Evolutionary conservation across 768 basidiomycete genomes (phyloP).

Genomic region (Mrakia blollopis): DNA sequence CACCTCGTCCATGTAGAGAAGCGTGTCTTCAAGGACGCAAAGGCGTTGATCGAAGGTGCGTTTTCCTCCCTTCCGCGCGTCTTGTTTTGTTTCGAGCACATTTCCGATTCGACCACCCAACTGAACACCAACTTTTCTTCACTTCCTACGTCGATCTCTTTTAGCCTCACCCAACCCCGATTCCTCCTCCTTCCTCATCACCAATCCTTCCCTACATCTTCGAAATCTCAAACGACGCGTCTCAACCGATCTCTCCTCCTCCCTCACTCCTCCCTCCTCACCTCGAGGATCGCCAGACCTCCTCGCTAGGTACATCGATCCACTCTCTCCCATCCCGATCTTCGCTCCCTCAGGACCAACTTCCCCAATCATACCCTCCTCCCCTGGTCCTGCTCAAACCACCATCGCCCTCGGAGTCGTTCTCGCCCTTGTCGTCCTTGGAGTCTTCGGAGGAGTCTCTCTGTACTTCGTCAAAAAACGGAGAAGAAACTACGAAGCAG

Average conservation of each 20-base stretch:
- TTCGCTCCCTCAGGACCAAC: background rate
- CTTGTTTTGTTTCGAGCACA: background rate
- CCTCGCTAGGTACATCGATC: background rate
- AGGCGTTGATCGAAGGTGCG: background rate
- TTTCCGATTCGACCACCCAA: too few relatives aligned
- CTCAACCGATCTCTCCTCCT: background rate
- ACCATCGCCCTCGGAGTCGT: conserved; percentile 1
- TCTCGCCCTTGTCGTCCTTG: background rate
- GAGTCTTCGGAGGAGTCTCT: background rate
- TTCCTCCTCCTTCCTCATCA: background rate
- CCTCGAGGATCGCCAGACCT: background rate
- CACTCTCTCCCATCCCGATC: background rate
- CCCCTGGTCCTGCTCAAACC: background rate
- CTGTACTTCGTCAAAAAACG: background rate
- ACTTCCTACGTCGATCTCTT: too few relatives aligned
- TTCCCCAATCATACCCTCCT: background rate
- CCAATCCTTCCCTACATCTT: background rate
- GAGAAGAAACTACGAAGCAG: background rate
- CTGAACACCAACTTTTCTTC: too few relatives aligned
- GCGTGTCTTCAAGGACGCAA: background rate
- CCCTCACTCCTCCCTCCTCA: background rate
- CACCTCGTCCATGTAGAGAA: background rate
- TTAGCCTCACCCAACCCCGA: background rate
- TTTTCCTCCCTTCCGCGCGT: background rate
- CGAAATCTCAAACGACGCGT: background rate